phyloP scores from a whole-genome alignment of 2,329 filamentous ascomycete genomes.

The Fusarium piperis region DNA sequence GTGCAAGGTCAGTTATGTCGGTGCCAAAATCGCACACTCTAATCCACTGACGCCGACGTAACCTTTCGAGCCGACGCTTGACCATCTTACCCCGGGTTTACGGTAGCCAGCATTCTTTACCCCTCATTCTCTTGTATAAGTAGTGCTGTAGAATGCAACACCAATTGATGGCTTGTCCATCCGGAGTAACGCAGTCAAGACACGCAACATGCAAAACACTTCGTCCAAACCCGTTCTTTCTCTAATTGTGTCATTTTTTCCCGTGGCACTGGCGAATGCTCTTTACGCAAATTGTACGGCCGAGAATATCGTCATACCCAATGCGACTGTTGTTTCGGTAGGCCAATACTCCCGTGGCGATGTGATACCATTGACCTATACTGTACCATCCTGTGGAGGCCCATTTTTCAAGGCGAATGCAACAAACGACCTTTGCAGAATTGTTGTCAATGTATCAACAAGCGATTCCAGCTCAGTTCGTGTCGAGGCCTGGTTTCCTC shows the following conservation, averaged over 20 bases:
- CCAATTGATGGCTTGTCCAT: too few relatives aligned
- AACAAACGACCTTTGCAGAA: neutral
- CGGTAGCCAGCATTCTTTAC: too few relatives aligned
- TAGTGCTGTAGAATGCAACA: too few relatives aligned
- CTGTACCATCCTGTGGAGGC: neutral
- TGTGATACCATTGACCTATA: neutral
- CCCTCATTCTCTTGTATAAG: too few relatives aligned
- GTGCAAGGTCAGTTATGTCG: too few relatives aligned
- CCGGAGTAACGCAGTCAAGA: too few relatives aligned
- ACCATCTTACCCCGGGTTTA: too few relatives aligned
- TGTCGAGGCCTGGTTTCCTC: neutral
- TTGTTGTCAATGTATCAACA: neutral
- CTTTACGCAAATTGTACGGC: neutral
- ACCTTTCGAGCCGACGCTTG: too few relatives aligned
- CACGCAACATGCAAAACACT: neutral
- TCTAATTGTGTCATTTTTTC: neutral
- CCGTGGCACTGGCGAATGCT: neutral
- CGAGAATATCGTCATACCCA: neutral
- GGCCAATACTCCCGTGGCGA: neutral
- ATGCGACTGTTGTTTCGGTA: neutral
- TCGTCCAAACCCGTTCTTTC: neutral
- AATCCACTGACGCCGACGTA: too few relatives aligned
- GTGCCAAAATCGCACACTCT: too few relatives aligned
- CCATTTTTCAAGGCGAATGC: neutral
- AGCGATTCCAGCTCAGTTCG: neutral